Percentiles rank a stretch among this genome's conserved stretches.
phyloP scores from a whole-genome alignment of 2,329 filamentous ascomycete genomes.

The Bipolaris bicolor region DNA sequence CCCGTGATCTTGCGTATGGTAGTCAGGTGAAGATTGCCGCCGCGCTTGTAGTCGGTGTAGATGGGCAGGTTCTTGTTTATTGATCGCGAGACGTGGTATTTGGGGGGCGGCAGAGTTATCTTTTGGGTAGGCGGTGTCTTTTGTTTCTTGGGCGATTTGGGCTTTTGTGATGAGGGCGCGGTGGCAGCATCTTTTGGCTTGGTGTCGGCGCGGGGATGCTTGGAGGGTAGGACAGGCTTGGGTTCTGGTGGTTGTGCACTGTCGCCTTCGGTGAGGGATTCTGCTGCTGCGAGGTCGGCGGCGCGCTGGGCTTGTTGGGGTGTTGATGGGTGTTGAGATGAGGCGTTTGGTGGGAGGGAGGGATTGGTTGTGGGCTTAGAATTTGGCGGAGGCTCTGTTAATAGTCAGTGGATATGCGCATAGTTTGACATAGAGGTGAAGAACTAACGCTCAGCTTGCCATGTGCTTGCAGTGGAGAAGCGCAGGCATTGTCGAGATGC shows the following conservation, averaged over 20 bases:
- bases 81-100: constrained; percentile 77
- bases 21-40: constrained; percentile 77
- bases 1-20: constrained; percentile 81
- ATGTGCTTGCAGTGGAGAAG: constrained; percentile 47
- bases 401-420: background rate
- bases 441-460: constrained; percentile 37
- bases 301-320: constrained; percentile 37
- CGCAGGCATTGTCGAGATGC: constrained; percentile 49
- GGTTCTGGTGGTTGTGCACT: constrained; percentile 34
- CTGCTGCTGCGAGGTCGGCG: constrained; percentile 42
- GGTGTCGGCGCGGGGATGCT: constrained; percentile 13
- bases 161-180: constrained; percentile 15
- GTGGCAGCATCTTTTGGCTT: constrained; percentile 12
- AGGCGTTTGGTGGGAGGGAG: constrained; percentile 27
- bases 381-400: constrained; percentile 30
- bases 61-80: constrained; percentile 73
- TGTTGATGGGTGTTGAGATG: constrained; percentile 40
- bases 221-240: constrained; percentile 33
- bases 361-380: constrained; percentile 32
- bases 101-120: constrained; percentile 38
- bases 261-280: constrained; percentile 44
- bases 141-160: constrained; percentile 8
- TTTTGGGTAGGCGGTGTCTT: constrained; percentile 5
- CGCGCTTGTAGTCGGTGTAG: constrained; percentile 75
- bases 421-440: background rate